Evolutionary conservation across 495 filamentous ascomycete genomes (phyloP).

Genomic region (Daldinia grandis): DNA sequence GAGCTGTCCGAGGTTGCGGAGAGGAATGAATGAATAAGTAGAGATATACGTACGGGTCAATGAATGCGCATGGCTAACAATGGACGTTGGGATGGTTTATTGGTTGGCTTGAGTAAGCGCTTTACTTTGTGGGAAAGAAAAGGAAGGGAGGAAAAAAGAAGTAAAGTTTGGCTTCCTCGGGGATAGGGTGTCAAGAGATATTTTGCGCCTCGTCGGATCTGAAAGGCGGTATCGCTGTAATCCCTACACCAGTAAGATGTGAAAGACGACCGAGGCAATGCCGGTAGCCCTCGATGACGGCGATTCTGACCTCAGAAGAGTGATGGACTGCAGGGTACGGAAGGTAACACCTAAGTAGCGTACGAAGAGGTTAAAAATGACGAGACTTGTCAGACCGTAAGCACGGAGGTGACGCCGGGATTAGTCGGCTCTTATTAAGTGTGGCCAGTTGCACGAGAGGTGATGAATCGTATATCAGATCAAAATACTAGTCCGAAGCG

Average conservation of each 20-base stretch:
- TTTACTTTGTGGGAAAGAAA: conserved; percentile 15
- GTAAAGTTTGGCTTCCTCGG: conserved; percentile 34
- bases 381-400: conserved; percentile 40
- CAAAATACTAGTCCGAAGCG: conserved; percentile 22
- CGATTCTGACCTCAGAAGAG: conserved; percentile 37
- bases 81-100: conserved; percentile 39
- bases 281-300: conserved; percentile 36
- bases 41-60: conserved; percentile 27
- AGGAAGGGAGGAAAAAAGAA: conserved; percentile 26
- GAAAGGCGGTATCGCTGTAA: conserved; percentile 40
- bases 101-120: conserved; percentile 37
- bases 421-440: conserved; percentile 37
- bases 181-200: conserved; percentile 23
- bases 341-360: conserved; percentile 29
- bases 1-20: conserved; percentile 35
- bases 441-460: conserved; percentile 25
- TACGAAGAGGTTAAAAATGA: conserved; percentile 37
- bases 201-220: conserved; percentile 27
- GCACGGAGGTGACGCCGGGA: conserved; percentile 35
- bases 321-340: conserved; percentile 30
- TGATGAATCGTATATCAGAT: conserved; percentile 42
- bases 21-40: conserved; percentile 15
- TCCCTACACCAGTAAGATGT: conserved; percentile 39
- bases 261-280: conserved; percentile 27
- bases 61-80: conserved; percentile 36